phyloP scores from a whole-genome alignment of 257 asterid genomes.

The Leonotis leonurus region DNA sequence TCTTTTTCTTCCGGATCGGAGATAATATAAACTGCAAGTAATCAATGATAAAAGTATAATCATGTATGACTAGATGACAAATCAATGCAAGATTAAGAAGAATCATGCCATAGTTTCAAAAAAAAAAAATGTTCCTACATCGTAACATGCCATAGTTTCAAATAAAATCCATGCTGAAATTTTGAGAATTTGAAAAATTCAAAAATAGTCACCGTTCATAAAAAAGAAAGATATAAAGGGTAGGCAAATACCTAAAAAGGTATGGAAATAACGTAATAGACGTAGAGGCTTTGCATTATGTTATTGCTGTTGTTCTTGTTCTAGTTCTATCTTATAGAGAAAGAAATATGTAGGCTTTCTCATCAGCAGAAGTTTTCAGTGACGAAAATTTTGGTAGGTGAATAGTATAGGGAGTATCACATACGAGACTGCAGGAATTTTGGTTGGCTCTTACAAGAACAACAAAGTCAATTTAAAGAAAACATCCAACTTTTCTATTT shows the following conservation, averaged over 20 bases:
- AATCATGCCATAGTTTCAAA: not conserved
- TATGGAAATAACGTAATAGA: not conserved
- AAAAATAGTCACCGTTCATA: not conserved
- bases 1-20: no score
- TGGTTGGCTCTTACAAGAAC: constrained; percentile 1
- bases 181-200: not conserved
- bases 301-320: not conserved
- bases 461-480: not conserved
- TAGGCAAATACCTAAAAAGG: not conserved
- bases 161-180: not conserved
- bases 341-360: not conserved
- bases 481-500: not conserved
- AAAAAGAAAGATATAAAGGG: not conserved
- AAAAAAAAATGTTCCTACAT: no score
- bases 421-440: not conserved
- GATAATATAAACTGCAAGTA: no score
- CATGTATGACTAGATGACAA: not conserved
- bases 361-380: not conserved
- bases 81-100: not conserved
- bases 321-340: not conserved
- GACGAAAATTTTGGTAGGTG: not conserved
- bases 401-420: not conserved
- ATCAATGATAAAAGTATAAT: no score
- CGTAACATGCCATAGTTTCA: not conserved
- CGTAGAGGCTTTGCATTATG: not conserved